A percentile compares a stretch with the other conserved stretches of the same genome.
Evolutionary conservation across 1,139 yeast genomes (phyloP).

Genomic region (Hansenula sp.): DNA sequence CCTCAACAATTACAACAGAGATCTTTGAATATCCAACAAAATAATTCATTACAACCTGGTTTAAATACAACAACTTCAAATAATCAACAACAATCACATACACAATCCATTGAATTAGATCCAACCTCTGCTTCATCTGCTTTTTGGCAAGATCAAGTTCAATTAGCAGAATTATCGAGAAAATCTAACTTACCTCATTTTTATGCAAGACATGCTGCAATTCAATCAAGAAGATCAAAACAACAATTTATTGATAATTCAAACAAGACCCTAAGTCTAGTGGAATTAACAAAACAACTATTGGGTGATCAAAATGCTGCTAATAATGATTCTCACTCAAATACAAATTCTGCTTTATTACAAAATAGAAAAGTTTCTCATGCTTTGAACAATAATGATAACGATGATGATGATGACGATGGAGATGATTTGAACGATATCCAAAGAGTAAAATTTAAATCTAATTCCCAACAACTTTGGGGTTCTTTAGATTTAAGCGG

Average conservation of each 20-base stretch:
- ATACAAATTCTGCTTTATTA: slow-evolving; percentile 34
- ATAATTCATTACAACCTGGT: slow-evolving; percentile 19
- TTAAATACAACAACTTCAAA: slow-evolving; percentile 26
- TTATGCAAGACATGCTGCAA: slow-evolving; percentile 91
- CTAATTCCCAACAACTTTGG: slow-evolving; percentile 73
- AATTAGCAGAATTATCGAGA: slow-evolving; percentile 74
- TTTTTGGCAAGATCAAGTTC: slow-evolving; percentile 87
- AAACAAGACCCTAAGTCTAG: slow-evolving; percentile 39
- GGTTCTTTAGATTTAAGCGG: slow-evolving; percentile 91
- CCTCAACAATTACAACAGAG: slow-evolving; percentile 33
- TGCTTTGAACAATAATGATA: slow-evolving; percentile 2
- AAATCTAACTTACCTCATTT: slow-evolving; percentile 73
- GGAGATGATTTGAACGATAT: too few relatives aligned
- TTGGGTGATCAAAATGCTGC: slow-evolving; percentile 20
- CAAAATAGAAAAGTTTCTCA: slow-evolving; percentile 59
- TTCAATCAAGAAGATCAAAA: slow-evolving; percentile 59
- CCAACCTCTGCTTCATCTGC: slow-evolving; percentile 40
- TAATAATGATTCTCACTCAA: slow-evolving; percentile 36
- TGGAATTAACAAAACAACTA: slow-evolving; percentile 52
- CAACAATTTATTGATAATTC: slow-evolving; percentile 25
- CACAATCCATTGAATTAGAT: slow-evolving; percentile 40
- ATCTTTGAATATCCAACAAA: slow-evolving; percentile 26
- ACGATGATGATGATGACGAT: slow-evolving; percentile 38
- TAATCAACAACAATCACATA: slow-evolving; percentile 22
- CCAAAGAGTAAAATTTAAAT: slow-evolving; percentile 70